Evolutionary conservation across 2,329 filamentous ascomycete species (phyloP), one percentile per base, ranked within the genome.

Genomic region (Fusarium temperatum): DNA sequence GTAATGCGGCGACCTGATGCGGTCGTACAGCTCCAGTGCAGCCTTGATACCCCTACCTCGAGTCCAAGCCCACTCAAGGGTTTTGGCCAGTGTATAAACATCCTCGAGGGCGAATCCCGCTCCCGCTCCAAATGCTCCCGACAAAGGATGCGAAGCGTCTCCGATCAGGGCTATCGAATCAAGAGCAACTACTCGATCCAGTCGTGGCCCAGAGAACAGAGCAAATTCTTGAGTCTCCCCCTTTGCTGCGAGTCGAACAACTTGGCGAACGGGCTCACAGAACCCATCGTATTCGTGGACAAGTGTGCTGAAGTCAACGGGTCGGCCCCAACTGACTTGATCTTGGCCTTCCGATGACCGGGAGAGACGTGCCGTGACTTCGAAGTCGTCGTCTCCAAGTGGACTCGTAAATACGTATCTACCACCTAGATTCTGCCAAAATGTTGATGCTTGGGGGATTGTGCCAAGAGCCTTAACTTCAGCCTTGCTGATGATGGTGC

Each of bases 61-160:
- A 8, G 51, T 54, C 59, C 68, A 76, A 7, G 78, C 66, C 77
- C 79, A 78, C 18, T 78, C 75, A 12, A 81, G 42, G 24, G 66
- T 64, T 54, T 68, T 76, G 3, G 75, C 50, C 8, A 81, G 58
- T 26, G 76, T 72, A 20, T 75, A 81, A 1, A 75, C 77, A 30
- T 81, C 80, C 59, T 83, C 81, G 53, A 83, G 75, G 6, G 81
- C 82, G n/a, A 83, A 84, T 0, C 81, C 82, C 0, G 82, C 82
- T 1, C 82, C 82, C 0, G 82, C 81, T 1, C 82, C 82, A 45
- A 84, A 84, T 0, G 82, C 82, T 1, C 86, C 86, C 0, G 86
- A 87, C 0, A 89, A 81, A 2, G 88, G 86, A 75, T 90, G 88
- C 3, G 87, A 89, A 1, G 87, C 84, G 70, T 90, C 88, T 14